phyloP scores from a whole-genome alignment of 2,329 filamentous ascomycete species.

The Anisogramma anomala region DNA sequence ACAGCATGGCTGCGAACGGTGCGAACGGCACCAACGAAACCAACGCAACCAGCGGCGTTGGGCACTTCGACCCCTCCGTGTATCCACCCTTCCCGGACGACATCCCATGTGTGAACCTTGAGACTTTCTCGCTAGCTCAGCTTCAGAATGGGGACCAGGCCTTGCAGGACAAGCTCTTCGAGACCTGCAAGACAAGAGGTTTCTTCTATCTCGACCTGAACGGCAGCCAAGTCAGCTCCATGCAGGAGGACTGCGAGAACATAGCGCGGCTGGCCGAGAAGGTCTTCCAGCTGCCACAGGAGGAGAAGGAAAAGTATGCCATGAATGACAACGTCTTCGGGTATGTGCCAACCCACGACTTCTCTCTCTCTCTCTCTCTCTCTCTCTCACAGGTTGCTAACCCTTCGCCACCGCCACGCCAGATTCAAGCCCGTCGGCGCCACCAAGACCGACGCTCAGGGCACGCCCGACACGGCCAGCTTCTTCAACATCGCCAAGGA shows the following conservation, averaged over 20 bases:
- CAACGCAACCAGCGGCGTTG: neutral
- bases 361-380: no score
- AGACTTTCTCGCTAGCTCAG: constrained; percentile 12
- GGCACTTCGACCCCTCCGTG: neutral
- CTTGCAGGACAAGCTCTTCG: constrained; percentile 8
- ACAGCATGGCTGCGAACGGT: constrained; percentile 4
- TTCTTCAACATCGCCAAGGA: constrained; percentile 16
- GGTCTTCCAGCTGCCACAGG: constrained; percentile 9
- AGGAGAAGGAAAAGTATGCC: constrained; percentile 13
- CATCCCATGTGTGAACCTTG: constrained; percentile 11
- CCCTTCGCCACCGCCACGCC: neutral
- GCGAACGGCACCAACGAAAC: neutral
- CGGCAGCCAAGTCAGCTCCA: constrained; percentile 7
- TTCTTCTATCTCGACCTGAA: constrained; percentile 16
- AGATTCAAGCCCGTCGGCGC: constrained; percentile 12
- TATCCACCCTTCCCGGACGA: constrained; percentile 10
- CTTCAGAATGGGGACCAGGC: constrained; percentile 12
- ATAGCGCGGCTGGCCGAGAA: constrained; percentile 12
- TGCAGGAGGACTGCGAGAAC: constrained; percentile 12
- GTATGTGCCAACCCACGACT: neutral
- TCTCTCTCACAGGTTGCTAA: neutral
- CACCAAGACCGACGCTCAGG: constrained; percentile 11
- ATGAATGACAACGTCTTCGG: constrained; percentile 13
- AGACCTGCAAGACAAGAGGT: constrained; percentile 13
- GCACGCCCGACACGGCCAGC: constrained; percentile 11